A percentile compares a stretch with the other conserved stretches of the same genome.
phyloP scores from a whole-genome alignment of 75 land plant species.

The Pseudotsuga menziesii region DNA sequence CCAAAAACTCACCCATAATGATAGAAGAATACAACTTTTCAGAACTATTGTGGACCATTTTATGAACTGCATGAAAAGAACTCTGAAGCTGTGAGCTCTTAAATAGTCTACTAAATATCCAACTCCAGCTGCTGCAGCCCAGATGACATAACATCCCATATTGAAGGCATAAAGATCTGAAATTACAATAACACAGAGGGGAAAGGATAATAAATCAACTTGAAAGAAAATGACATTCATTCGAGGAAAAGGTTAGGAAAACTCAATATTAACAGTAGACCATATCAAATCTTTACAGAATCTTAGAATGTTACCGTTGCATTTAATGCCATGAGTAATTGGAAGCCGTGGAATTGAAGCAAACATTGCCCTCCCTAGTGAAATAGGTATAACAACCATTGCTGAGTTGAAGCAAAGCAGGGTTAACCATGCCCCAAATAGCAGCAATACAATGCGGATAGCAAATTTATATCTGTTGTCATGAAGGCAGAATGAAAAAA shows the following conservation, averaged over 20 bases:
- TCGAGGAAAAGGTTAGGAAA: conserved; percentile 3
- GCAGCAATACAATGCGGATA: conserved; percentile 73
- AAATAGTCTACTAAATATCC: conserved; percentile 54
- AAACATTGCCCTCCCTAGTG: conserved; percentile 79
- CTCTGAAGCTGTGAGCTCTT: conserved; percentile 27
- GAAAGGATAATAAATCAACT: not conserved
- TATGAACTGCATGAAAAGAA: conserved; percentile 22
- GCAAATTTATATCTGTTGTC: conserved; percentile 73
- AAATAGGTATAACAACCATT: conserved; percentile 77
- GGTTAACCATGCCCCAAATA: conserved; percentile 92
- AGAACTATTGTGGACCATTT: conserved; percentile 82
- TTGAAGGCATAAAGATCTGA: conserved; percentile 89
- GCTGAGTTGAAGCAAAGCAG: conserved; percentile 81
- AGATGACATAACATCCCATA: conserved; percentile 82
- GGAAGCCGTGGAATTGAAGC: conserved; percentile 81
- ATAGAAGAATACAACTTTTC: conserved; percentile 75
- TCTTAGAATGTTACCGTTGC: conserved; percentile 63
- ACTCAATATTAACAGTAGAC: not conserved
- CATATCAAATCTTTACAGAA: not conserved
- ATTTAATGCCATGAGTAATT: conserved; percentile 86
- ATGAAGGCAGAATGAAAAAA: not conserved
- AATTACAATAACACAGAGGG: not conserved
- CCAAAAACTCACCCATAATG: conserved; percentile 73
- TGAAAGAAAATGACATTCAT: not conserved
- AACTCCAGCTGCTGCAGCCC: conserved; percentile 73